These are phyloP conservation scores for Plasmodium sp. DNA, from an alignment of 169 alveolate species.

Conservation along the genomic window DNA sequence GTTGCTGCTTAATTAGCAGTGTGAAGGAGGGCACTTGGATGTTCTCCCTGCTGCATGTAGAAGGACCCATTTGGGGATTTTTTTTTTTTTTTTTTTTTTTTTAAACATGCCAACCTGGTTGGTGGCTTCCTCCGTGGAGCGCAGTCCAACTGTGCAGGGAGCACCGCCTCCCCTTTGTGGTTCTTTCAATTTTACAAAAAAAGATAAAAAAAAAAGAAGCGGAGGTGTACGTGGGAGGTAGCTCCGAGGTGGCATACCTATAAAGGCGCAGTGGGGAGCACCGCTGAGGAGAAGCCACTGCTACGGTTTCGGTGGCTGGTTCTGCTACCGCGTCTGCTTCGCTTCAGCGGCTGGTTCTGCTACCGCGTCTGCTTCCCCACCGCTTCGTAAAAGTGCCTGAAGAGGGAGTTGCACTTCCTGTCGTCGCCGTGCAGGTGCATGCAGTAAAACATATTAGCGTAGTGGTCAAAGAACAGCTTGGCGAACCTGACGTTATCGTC, in stretches of 20 bases:
- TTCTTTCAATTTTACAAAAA: not conserved
- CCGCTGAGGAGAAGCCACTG: not conserved
- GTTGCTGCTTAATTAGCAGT: not conserved
- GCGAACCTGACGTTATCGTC: slow-evolving; percentile 15
- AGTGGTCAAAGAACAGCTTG: slow-evolving; percentile 52
- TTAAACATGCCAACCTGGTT: not conserved
- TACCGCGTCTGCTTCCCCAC: not conserved
- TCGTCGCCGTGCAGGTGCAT: slow-evolving; percentile 65
- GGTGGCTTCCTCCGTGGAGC: not conserved
- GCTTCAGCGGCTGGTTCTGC: too few species aligned
- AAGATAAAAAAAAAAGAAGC: not conserved
- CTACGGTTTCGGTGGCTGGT: too few species aligned
- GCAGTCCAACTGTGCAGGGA: not conserved
- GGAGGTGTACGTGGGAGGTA: not conserved
- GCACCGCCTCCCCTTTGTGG: not conserved
- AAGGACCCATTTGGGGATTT: not conserved
- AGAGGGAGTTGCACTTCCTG: slow-evolving; percentile 56
- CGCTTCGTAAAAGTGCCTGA: slow-evolving; percentile 49
- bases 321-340: too few species aligned
- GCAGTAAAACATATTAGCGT: slow-evolving; percentile 49
- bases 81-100: not conserved
- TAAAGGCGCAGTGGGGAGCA: not conserved
- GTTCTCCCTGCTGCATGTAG: not conserved
- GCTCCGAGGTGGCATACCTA: not conserved
- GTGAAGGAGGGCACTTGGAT: not conserved